Evolutionary conservation across 2,329 filamentous ascomycete species (phyloP).

Genomic region (Phyllosticta capitalensis): DNA sequence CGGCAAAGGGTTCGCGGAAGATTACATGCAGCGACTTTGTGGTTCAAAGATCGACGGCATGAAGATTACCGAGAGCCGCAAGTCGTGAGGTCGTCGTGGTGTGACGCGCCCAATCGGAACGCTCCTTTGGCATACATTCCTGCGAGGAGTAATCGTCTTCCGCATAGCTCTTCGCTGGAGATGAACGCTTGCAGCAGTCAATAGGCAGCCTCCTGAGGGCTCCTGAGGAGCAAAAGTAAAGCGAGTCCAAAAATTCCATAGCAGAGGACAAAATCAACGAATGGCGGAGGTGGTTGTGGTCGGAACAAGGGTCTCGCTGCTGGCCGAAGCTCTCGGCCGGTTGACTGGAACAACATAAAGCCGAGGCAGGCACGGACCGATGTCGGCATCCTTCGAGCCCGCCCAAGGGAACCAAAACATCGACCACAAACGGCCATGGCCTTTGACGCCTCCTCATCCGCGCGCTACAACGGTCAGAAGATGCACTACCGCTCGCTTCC

Average conservation of each 20-base stretch:
- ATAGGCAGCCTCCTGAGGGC: too few species aligned
- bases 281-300: too few species aligned
- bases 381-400: neutral
- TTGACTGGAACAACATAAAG: neutral
- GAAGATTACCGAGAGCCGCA: neutral
- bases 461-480: neutral
- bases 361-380: neutral
- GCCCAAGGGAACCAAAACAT: neutral
- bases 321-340: neutral
- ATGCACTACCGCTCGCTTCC: neutral
- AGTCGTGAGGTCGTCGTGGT: neutral
- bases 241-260: too few species aligned
- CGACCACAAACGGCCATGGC: neutral
- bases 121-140: neutral
- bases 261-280: too few species aligned
- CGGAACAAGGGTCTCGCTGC: neutral
- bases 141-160: too few species aligned
- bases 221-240: too few species aligned
- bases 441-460: neutral
- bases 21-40: too few species aligned
- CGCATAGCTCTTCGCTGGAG: too few species aligned
- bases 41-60: neutral
- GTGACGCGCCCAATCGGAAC: neutral
- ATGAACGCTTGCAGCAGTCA: too few species aligned
- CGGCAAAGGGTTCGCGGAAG: neutral